Evolutionary conservation across 371 early-diverging fungal species (phyloP), one percentile per base, ranked within the genome.

Genomic region (Vairimorpha ceranae): DNA sequence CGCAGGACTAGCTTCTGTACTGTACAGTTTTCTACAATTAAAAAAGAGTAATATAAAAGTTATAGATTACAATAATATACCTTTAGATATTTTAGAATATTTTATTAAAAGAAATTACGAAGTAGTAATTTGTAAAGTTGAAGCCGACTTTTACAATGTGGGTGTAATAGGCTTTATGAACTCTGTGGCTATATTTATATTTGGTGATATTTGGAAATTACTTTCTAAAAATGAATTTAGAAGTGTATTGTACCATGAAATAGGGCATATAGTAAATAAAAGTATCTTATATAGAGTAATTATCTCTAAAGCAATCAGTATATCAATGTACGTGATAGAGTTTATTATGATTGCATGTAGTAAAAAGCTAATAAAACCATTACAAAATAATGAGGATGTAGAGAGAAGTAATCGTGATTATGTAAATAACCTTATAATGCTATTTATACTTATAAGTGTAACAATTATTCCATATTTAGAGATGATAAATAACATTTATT

Each of bases 251-350:
- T 64, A 43, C 43, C 64, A 64, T 45, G 64, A 64, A 25, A 64
- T 64, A 32, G 64, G 64, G 17, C 64, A 64, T 64, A 25, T 64
- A 43, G 45, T 30, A 43, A 64, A 64, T 25, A 64, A 64, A 21
- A 64, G 64, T 45, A 14, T 64, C 8, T 19, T 64, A 17, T 41
- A 7, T 29, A 64, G 64, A 25, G 19, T 64, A 45, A 19, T 64
- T 27, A 35, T 64, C 2, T 2, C 7, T 43, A 64, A 43, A 43
- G 29, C 36, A 19, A 3, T 41, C 0, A 29, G 21, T 41, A 27
- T 64, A 19, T n/a, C 43, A 2, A 23, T 43, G n/a, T 35, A 35
- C 8, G 12, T 64, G 1, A 41, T 64, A 14, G 64, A 64, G 43
- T 25, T 64, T 14, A 21, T 64, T 15, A 15, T 64, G 14, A 32